phyloP scores from a whole-genome alignment of 306 rosid genomes.

The Pterocarpus macrocarpus region DNA sequence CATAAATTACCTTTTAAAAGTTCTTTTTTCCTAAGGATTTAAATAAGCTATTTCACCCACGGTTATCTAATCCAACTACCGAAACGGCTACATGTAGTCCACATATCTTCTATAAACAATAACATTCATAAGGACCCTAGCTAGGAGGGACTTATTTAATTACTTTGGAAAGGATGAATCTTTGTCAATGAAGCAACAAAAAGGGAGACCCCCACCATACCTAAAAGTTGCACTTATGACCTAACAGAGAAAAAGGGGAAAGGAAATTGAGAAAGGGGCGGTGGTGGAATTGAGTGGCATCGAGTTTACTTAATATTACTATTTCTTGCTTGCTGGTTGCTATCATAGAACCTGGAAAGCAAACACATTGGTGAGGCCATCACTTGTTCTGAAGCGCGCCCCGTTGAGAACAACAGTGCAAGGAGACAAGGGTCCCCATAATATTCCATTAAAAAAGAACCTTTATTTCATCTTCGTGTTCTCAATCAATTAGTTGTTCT shows the following conservation, averaged over 20 bases:
- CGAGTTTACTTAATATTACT: slow-evolving; percentile 1
- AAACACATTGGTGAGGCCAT: slow-evolving; percentile 30
- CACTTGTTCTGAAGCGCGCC: slow-evolving; percentile 21
- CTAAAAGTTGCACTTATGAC: slow-evolving; percentile 44
- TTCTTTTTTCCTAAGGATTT: no score
- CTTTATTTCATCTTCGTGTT: slow-evolving; percentile 28
- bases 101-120: no score
- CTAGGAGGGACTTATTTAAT: no score
- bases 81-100: no score
- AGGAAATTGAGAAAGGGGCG: background rate
- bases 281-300: slow-evolving; percentile 38
- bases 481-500: slow-evolving; percentile 28
- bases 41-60: no score
- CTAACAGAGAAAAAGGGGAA: background rate
- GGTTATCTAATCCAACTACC: no score
- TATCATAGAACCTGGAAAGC: slow-evolving; percentile 37
- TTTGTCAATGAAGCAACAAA: slow-evolving; percentile 29
- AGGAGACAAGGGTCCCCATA: slow-evolving; percentile 25
- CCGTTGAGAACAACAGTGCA: slow-evolving; percentile 6
- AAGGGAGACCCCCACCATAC: slow-evolving; percentile 26
- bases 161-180: background rate
- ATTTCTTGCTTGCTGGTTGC: background rate
- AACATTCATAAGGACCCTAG: no score
- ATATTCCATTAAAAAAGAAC: slow-evolving; percentile 21
- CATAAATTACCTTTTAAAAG: no score